Evolutionary conservation across 2,329 filamentous ascomycete species (phyloP).

Genomic region (Emmonsiellopsis sp.): DNA sequence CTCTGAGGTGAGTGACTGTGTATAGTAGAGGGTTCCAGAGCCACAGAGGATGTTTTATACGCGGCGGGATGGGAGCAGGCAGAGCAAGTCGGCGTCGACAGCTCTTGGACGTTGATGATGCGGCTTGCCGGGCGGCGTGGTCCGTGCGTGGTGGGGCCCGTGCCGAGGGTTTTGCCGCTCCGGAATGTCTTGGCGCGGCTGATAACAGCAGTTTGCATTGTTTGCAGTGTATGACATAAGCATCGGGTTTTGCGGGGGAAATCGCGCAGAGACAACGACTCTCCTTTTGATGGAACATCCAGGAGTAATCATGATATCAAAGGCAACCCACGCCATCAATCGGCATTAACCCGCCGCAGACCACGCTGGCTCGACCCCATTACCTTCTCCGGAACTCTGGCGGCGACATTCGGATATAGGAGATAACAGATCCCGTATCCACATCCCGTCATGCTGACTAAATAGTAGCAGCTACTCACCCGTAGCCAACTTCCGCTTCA

Average conservation of each 20-base stretch:
- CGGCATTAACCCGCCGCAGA: too few species aligned
- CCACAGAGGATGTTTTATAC: too few species aligned
- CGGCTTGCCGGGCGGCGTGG: not conserved
- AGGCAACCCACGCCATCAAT: too few species aligned
- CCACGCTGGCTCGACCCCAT: too few species aligned
- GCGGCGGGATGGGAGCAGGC: not conserved
- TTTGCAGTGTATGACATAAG: not conserved
- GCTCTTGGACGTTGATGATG: not conserved
- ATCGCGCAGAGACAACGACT: not conserved
- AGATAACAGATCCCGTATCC: not conserved
- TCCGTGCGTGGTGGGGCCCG: not conserved
- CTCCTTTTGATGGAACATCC: not conserved
- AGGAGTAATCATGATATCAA: not conserved
- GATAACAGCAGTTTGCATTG: not conserved
- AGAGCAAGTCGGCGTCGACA: not conserved
- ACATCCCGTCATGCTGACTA: not conserved
- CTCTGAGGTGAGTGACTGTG: too few species aligned
- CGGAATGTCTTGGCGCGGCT: not conserved
- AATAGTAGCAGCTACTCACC: not conserved
- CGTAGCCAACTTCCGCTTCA: not conserved
- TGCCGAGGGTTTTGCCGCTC: not conserved
- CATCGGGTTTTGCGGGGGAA: too few species aligned
- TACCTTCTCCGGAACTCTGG: too few species aligned
- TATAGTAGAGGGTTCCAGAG: too few species aligned
- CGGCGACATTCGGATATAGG: not conserved